These are phyloP conservation scores for Cylindrotheca closterium DNA, from an alignment of 108 stramenopile species.

Conservation along the genomic window DNA sequence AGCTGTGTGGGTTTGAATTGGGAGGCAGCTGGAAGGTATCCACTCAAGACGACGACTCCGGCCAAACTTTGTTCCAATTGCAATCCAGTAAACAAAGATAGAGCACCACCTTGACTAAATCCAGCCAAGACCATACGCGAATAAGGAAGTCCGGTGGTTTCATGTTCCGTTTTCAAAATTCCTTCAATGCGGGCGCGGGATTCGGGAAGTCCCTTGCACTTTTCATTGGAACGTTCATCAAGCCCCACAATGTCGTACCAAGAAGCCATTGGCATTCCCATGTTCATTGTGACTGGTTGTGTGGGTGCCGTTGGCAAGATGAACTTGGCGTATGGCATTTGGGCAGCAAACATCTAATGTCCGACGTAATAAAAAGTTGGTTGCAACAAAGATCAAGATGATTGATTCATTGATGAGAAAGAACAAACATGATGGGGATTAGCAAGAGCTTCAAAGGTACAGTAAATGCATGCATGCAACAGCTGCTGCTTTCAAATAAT, in stretches of 20 bases:
- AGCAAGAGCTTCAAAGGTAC: not conserved
- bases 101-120: conserved; percentile 92
- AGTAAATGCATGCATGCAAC: too few species aligned
- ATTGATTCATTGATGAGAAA: not conserved
- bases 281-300: conserved; percentile 90
- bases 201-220: conserved; percentile 82
- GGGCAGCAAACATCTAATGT: conserved; percentile 42
- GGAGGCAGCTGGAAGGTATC: conserved; percentile 78
- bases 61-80: conserved; percentile 80
- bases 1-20: conserved; percentile 66
- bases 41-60: conserved; percentile 84
- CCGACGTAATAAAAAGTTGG: conserved; percentile 8
- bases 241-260: conserved; percentile 94
- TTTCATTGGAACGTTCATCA: conserved; percentile 86
- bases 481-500: too few species aligned
- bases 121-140: conserved; percentile 91
- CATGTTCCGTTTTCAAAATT: conserved; percentile 72
- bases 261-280: conserved; percentile 86
- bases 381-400: not conserved
- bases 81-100: conserved; percentile 85
- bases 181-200: conserved; percentile 38
- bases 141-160: conserved; percentile 69
- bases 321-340: conserved; percentile 82
- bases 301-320: conserved; percentile 93
- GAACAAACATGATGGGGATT: not conserved